Percentiles rank a stretch among this genome's conserved stretches.
phyloP scores from a whole-genome alignment of 2,329 filamentous ascomycete genomes.

The Trichoderma endophyticum region DNA sequence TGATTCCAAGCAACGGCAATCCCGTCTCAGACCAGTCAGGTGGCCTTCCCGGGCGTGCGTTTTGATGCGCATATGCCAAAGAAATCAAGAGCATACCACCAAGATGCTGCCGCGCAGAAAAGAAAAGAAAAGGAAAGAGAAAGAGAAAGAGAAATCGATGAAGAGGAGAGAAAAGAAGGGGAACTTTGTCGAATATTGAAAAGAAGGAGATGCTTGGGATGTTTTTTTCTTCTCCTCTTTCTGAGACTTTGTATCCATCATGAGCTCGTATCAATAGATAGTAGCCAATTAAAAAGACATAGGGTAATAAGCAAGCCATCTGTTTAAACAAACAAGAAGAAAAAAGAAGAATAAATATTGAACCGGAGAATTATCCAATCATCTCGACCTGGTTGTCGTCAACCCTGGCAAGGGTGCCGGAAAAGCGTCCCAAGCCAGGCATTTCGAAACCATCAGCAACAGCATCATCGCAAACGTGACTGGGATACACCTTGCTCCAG shows the following conservation, averaged over 20 bases:
- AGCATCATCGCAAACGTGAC: conserved; percentile 32
- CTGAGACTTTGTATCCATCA: background rate
- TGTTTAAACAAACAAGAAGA: background rate
- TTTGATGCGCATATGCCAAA: background rate
- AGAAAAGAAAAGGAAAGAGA: background rate
- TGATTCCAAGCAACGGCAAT: background rate
- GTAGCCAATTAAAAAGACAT: background rate
- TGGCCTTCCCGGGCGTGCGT: background rate
- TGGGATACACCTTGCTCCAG: conserved; percentile 37
- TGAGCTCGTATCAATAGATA: background rate
- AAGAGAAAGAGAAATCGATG: background rate
- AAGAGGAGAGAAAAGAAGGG: background rate
- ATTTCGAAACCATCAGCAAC: conserved; percentile 33
- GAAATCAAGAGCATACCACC: background rate
- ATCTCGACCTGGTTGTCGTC: background rate
- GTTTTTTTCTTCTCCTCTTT: background rate
- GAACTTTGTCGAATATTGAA: background rate
- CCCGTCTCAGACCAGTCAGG: background rate
- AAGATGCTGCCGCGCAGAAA: background rate
- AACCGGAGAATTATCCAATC: background rate
- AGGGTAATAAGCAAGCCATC: background rate
- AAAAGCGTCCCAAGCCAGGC: conserved; percentile 41
- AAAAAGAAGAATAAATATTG: background rate
- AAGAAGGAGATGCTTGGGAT: background rate
- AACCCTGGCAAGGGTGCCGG: conserved; percentile 30